These are phyloP conservation scores for Raphidocelis subcapitata DNA, from an alignment of 139 green algal genomes.

Conservation along the genomic window DNA sequence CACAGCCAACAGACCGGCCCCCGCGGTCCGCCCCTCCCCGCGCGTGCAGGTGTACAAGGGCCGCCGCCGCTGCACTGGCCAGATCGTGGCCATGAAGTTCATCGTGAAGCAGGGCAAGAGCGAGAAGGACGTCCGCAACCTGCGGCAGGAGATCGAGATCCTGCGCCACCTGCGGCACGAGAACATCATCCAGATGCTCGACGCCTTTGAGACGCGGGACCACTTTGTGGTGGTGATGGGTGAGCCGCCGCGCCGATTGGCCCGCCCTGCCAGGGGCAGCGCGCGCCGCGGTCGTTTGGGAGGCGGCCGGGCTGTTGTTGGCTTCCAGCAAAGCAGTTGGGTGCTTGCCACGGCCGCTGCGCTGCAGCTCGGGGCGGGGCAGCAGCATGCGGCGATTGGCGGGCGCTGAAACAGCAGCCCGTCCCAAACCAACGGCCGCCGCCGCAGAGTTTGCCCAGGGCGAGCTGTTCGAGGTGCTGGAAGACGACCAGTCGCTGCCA, in stretches of 20 bases:
- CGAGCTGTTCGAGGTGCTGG: conserved; percentile 98
- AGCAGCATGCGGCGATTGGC: no score
- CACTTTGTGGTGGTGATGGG: conserved; percentile 96
- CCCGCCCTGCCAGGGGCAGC: no score
- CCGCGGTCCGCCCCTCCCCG: not conserved
- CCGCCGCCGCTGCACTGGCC: conserved; percentile 80
- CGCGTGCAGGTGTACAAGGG: conserved; percentile 93
- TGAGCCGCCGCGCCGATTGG: conserved; percentile 2
- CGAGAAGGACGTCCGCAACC: conserved; percentile 88
- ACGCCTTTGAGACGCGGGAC: conserved; percentile 94
- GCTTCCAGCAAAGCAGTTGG: no score
- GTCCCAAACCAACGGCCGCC: no score
- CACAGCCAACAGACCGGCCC: no score
- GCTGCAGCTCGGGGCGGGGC: no score
- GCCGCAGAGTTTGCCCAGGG: conserved; percentile 91
- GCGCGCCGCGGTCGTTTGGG: no score
- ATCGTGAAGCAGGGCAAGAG: conserved; percentile 96
- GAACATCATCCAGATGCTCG: conserved; percentile 96
- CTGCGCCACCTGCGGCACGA: conserved; percentile 84
- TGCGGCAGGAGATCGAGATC: conserved; percentile 97
- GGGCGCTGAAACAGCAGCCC: no score
- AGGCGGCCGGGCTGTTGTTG: no score
- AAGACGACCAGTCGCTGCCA: conserved; percentile 88
- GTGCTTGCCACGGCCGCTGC: no score
- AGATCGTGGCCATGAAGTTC: conserved; percentile 98